Conservation (phyloP, 768 basidiomycete genomes). For the Amanita thiersii region DNA sequence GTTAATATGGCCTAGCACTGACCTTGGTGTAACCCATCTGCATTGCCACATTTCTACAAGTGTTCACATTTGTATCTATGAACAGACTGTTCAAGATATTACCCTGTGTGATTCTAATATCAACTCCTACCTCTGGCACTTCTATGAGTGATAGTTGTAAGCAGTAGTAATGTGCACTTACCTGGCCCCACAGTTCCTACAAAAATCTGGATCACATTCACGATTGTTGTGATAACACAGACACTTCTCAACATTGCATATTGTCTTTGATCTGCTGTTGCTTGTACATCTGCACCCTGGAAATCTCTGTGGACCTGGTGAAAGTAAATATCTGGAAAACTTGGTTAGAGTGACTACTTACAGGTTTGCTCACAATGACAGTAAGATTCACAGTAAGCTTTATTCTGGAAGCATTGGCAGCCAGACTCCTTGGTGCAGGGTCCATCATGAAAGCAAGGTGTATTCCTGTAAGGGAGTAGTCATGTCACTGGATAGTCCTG, state of each 20-base stretch:
- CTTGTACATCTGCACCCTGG: slow-evolving; percentile 54
- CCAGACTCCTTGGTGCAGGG: slow-evolving; percentile 33
- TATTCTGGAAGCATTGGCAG: slow-evolving; percentile 43
- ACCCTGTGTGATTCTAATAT: too few species aligned
- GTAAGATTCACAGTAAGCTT: slow-evolving; percentile 45
- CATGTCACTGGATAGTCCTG: not conserved
- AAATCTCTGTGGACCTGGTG: slow-evolving; percentile 46
- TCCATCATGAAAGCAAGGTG: slow-evolving; percentile 50
- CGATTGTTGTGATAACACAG: slow-evolving; percentile 39
- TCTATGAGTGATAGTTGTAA: too few species aligned
- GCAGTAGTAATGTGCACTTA: slow-evolving; percentile 21
- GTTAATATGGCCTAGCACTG: not conserved
- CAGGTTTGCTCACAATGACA: slow-evolving; percentile 49
- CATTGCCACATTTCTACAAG: slow-evolving; percentile 42
- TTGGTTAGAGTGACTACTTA: slow-evolving; percentile 16
- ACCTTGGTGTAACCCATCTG: slow-evolving; percentile 41
- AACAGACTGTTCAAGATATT: not conserved
- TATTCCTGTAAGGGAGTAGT: slow-evolving; percentile 21
- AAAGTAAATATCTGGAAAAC: not conserved
- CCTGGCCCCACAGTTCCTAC: slow-evolving; percentile 42
- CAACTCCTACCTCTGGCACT: too few species aligned
- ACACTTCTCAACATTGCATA: slow-evolving; percentile 35
- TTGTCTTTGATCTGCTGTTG: slow-evolving; percentile 16
- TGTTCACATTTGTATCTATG: slow-evolving; percentile 20
- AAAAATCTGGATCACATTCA: slow-evolving; percentile 68